Conservation (phyloP, 768 basidiomycete genomes). For the Suillus luteus region DNA sequence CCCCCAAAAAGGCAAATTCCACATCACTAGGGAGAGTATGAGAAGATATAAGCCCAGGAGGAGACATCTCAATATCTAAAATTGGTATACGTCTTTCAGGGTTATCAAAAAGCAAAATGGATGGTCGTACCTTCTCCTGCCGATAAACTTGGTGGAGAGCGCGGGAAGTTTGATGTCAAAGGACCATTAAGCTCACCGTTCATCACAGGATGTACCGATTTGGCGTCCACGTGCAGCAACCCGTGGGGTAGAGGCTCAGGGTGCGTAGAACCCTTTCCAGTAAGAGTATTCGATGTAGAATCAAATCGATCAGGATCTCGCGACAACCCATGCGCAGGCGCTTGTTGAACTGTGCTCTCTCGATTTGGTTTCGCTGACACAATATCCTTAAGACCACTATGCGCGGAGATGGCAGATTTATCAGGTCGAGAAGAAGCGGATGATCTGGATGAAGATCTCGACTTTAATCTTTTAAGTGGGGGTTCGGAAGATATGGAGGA, state of each 20-base stretch:
- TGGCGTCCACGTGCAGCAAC: constrained; percentile 24
- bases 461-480: constrained; percentile 37
- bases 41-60: constrained; percentile 7
- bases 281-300: constrained; percentile 15
- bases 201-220: constrained; percentile 17
- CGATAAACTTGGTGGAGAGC: constrained; percentile 3
- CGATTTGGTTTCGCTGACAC: constrained; percentile 5
- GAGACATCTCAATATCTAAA: constrained; percentile 9
- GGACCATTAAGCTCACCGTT: constrained; percentile 19
- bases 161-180: constrained; percentile 7
- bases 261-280: constrained; percentile 9
- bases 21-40: constrained; percentile 5
- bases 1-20: neutral
- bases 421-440: constrained; percentile 39
- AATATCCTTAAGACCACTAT: constrained; percentile 5
- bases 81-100: neutral
- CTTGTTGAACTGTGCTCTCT: neutral
- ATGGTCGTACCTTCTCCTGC: constrained; percentile 1
- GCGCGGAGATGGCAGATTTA: constrained; percentile 32
- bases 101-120: constrained; percentile 4
- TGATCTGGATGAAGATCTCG: constrained; percentile 56
- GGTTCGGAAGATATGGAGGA: constrained; percentile 34
- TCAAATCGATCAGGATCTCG: constrained; percentile 7
- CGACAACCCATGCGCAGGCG: neutral
- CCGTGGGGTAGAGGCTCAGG: constrained; percentile 27